phyloP scores from a whole-genome alignment of 2,329 filamentous ascomycete genomes.

The Stachybotrys chartarum region DNA sequence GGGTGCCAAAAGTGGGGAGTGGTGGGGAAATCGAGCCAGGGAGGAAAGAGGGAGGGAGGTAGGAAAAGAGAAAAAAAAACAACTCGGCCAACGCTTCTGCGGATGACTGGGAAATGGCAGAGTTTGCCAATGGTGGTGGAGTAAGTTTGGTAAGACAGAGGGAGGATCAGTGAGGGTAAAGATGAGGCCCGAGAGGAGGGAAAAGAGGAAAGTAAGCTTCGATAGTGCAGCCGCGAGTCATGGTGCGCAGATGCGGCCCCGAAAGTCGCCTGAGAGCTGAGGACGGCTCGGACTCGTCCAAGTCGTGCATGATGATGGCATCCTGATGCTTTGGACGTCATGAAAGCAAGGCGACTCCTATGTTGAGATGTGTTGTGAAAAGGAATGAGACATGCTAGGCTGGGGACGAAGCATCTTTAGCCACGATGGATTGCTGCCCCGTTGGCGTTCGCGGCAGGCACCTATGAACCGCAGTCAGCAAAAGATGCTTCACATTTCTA shows the following conservation, averaged over 20 bases:
- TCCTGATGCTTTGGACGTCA: background rate
- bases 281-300: background rate
- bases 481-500: background rate
- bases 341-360: conserved; percentile 4
- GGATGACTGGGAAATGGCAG: no score
- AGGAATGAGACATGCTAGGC: conserved; percentile 17
- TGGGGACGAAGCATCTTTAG: conserved; percentile 25
- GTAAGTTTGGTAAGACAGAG: background rate
- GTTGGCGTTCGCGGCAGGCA: conserved; percentile 30
- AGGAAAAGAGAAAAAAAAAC: background rate
- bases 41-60: background rate
- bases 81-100: background rate
- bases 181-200: background rate
- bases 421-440: conserved; percentile 30
- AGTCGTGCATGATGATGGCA: background rate
- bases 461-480: conserved; percentile 13
- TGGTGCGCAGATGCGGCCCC: no score
- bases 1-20: background rate
- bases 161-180: background rate
- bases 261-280: background rate
- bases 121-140: background rate
- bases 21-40: background rate
- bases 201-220: no score
- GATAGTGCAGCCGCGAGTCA: no score
- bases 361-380: conserved; percentile 19